Base-by-base conservation (phyloP, 495 filamentous ascomycete genomes). In the Collariella sp. region DNA sequence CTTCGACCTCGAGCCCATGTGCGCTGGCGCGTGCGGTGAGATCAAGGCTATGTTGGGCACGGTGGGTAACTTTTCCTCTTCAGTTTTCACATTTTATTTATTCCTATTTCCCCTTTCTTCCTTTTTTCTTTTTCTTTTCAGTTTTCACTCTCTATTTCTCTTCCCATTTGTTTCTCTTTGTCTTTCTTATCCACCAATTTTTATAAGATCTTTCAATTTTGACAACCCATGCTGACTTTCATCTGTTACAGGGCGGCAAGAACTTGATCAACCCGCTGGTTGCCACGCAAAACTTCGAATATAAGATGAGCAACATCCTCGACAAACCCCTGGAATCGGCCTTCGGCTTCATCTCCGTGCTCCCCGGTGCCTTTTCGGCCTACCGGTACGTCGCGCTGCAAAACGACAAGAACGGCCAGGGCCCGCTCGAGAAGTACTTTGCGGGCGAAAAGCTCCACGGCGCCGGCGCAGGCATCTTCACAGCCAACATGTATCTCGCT, bases 241-340 rank as follows among this genome's bases (percentile, higher is more conserved):
- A n/a, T n/a, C n/a, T n/a, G n/a, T n/a, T n/a, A n/a, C n/a, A n/a
- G n/a, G 85, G 84, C 52, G 88, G 89, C 56, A 95, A 86, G 72
- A 88, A 94, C 62, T 76, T 98, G 47, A 59, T 96, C 57, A 99
- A 97, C 58, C 94, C 94, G 0, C 78, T 99, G 16, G 88, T 99
- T 11, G 94, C 94, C 3, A 89, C 89, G 5, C 94, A 99, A 69
- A 99, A 99, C 63, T 99, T 99, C 64, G 94, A 99, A 75, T 99
- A 99, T 76, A 99, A 99, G 76, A 94, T 99, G 81, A 95, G 88
- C 70, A 99, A 99, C 68, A 99, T 99, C 64, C 81, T 99, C 19
- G 94, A 99, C 67, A 99, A 99, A 67, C 94, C 94, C 2, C 74
- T 99, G 22, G 94, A 99, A 67, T 96, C 91, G 31, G 88, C 93